Conservation (phyloP, 2,329 filamentous ascomycete genomes). For the Beauveria sp. region DNA sequence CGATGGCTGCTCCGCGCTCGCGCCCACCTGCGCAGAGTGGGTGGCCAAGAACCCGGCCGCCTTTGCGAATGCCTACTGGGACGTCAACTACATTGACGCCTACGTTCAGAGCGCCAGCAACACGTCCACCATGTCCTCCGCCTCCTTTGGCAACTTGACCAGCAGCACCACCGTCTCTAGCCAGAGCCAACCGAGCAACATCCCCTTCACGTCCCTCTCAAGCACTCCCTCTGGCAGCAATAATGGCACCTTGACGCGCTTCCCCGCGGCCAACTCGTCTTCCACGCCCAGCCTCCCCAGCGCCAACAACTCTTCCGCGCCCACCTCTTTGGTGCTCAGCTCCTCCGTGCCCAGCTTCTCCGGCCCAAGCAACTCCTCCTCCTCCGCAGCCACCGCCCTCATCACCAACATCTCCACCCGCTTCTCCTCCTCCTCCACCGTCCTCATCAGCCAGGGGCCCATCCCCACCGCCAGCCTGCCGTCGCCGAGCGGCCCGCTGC, state of each 20-base stretch:
- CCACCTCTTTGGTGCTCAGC: neutral
- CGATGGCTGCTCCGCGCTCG: constrained; percentile 2
- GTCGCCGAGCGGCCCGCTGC: constrained; percentile 1
- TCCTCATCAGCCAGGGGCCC: neutral
- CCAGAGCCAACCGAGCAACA: neutral
- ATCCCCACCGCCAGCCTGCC: constrained; percentile 9
- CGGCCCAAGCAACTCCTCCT: neutral
- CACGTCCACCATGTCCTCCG: neutral
- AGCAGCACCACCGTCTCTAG: neutral
- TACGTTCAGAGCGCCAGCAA: constrained; percentile 22
- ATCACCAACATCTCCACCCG: constrained; percentile 18
- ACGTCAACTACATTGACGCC: constrained; percentile 48
- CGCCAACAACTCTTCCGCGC: constrained; percentile 6
- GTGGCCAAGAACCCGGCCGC: constrained; percentile 37
- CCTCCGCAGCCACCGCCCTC: neutral
- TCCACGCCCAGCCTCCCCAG: constrained; percentile 3
- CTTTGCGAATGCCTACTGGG: constrained; percentile 38
- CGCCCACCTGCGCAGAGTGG: constrained; percentile 33
- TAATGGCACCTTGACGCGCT: neutral
- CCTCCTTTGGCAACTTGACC: neutral
- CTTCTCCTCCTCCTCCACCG: neutral
- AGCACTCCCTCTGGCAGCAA: neutral
- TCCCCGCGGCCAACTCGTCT: neutral
- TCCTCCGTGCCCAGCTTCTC: no score
- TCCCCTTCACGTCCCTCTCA: neutral